Percentiles rank a stretch among this genome's conserved stretches.
Evolutionary conservation across 2,329 filamentous ascomycete species (phyloP).

Genomic region (Colletotrichum sp.): DNA sequence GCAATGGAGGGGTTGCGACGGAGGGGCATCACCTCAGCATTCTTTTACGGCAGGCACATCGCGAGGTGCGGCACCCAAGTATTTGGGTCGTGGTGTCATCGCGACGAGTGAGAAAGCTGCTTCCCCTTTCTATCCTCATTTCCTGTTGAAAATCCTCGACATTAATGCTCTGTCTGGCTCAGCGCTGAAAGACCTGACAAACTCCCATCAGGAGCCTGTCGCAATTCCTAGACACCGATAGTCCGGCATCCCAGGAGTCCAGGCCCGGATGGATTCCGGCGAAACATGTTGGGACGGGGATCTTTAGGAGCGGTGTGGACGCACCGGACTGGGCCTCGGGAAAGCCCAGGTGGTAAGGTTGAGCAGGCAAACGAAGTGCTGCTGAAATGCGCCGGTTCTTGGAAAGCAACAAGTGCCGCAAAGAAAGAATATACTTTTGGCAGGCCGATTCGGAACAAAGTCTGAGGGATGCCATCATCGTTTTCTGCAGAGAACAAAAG

Average conservation of each 20-base stretch:
- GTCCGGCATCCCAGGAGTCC: not conserved
- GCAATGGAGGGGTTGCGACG: not conserved
- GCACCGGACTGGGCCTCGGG: not conserved
- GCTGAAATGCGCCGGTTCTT: not conserved
- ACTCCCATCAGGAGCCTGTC: not conserved
- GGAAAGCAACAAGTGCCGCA: not conserved
- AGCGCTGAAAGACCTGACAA: not conserved
- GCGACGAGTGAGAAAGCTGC: not conserved
- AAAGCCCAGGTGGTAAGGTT: not conserved
- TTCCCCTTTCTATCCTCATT: not conserved
- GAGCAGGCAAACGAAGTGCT: not conserved
- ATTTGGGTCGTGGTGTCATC: not conserved
- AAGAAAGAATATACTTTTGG: not conserved
- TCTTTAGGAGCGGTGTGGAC: conserved; percentile 15
- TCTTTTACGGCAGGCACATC: not conserved
- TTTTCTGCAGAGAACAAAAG: not conserved
- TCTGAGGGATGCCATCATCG: not conserved
- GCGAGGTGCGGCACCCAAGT: not conserved
- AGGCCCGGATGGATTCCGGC: conserved; percentile 1
- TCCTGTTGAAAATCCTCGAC: too few species aligned
- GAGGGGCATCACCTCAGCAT: not conserved
- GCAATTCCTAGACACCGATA: not conserved
- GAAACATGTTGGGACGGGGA: conserved; percentile 13
- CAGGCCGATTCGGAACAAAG: not conserved
- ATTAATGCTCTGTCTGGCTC: not conserved